Evolutionary conservation across 2,329 filamentous ascomycete species (phyloP).

Genomic region (Colletotrichum caudatum): DNA sequence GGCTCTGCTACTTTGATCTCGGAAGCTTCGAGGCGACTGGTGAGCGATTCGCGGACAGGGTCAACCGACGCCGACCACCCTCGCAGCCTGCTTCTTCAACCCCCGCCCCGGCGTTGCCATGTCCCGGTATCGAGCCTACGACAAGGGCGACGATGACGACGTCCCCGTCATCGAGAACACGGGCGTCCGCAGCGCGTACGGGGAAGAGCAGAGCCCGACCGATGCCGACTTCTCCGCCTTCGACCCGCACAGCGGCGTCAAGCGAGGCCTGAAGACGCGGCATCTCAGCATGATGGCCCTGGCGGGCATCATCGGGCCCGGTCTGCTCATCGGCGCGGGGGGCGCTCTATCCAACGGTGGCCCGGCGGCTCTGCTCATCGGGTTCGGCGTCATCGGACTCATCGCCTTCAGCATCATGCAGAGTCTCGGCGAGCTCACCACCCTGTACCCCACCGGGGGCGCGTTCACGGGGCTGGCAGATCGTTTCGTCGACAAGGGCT

Average conservation of each 20-base stretch:
- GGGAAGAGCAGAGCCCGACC: constrained; percentile 47
- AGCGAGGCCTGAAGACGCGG: constrained; percentile 75
- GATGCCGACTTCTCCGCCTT: constrained; percentile 60
- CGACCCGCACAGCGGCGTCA: constrained; percentile 74
- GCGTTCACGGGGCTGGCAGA: constrained; percentile 78
- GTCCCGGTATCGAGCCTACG: constrained; percentile 36
- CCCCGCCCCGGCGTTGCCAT: not conserved
- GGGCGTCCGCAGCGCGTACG: constrained; percentile 4
- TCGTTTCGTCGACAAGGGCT: constrained; percentile 77
- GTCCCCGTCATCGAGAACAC: constrained; percentile 30
- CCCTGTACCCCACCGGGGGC: constrained; percentile 77
- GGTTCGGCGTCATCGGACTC: constrained; percentile 78
- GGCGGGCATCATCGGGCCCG: constrained; percentile 75
- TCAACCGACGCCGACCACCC: not conserved
- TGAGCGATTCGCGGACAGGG: not conserved
- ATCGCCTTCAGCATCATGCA: constrained; percentile 78
- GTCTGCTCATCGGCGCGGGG: constrained; percentile 78
- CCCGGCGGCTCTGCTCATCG: constrained; percentile 78
- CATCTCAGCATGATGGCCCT: constrained; percentile 76
- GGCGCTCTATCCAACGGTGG: constrained; percentile 76
- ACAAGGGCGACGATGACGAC: constrained; percentile 29
- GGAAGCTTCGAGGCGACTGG: not conserved
- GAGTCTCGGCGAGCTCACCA: constrained; percentile 79
- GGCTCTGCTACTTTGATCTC: not conserved
- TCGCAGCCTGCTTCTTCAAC: not conserved